Conservation (phyloP, 164 flowering plant species). For the Chimonanthus praecox region DNA sequence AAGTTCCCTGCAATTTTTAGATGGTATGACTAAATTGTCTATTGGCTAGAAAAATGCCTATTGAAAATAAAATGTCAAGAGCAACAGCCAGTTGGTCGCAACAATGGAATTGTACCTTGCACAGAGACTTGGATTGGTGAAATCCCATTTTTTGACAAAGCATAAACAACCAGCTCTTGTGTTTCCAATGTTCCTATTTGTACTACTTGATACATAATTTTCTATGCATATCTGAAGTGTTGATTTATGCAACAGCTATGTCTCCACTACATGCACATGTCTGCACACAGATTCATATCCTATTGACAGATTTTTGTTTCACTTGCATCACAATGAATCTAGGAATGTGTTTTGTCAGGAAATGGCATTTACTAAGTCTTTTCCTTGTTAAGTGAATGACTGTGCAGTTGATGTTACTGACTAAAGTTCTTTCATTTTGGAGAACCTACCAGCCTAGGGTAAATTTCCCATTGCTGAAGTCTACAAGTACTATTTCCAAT, state of each 20-base stretch:
- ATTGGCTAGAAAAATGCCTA: neutral
- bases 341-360: neutral
- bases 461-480: conserved; percentile 52
- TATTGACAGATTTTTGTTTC: neutral
- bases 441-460: conserved; percentile 47
- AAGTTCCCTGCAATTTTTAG: neutral
- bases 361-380: neutral
- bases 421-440: conserved; percentile 10
- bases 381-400: neutral
- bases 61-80: too few relatives aligned
- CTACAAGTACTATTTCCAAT: conserved; percentile 25
- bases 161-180: neutral
- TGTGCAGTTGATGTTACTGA: conserved; percentile 1
- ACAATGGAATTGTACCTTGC: neutral
- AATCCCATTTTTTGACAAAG: neutral
- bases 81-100: neutral
- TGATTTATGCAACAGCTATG: neutral
- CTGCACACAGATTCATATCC: neutral
- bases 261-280: too few relatives aligned
- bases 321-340: neutral
- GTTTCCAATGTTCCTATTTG: neutral
- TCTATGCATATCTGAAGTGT: neutral
- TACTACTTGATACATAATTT: too few relatives aligned
- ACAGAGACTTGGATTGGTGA: neutral
- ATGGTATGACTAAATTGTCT: neutral